Evolutionary conservation across 83 land plant species (phyloP), one percentile per base, ranked within the genome.

Genomic region (Thuja plicata): DNA sequence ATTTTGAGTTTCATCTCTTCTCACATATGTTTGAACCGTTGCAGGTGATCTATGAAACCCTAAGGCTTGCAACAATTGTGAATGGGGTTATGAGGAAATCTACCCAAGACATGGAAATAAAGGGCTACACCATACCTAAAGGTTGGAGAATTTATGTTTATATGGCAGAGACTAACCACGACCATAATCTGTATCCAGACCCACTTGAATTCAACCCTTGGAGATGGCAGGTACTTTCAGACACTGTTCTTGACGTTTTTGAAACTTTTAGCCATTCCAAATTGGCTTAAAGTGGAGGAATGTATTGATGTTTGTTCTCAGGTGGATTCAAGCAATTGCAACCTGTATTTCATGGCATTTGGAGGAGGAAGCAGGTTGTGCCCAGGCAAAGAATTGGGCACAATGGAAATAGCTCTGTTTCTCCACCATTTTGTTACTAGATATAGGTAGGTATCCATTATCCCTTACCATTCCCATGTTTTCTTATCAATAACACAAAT

Each of bases 61-160:
- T 93, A 66, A 91, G 96, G 88, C 57, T 95, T 35, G 96, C 95
- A 16, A 91, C 95, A n/a, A 78, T 95, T 54, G 95, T 95, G 27
- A 95, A 95, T 89, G 95, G 96, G 48, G 94, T 95, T 77, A 55
- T 95, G 81, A 93, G 96, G 55, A 93, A 93, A 89, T 91, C 95
- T 16, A 93, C 93, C 0, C 46, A 88, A 89, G 95, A 95, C 55
- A 86, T 95, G 89, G 94, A 91, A 85, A 50, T 95, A 41, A 92
- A 95, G 85, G 96, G 96, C 10, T 93, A 74, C 80, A 35, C 89
- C 8, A 94, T 95, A 66, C 96, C 96, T 21, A 82, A 94, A 91
- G 96, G 95, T 30, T 95, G 96, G 96, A 94, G 84, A 87, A 94
- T 95, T 11, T 94, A 91, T 87, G 95, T 95, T 4, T 93, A 92